Base-by-base conservation (phyloP, 1,284 basidiomycete species). In the Ustilago tritici region DNA sequence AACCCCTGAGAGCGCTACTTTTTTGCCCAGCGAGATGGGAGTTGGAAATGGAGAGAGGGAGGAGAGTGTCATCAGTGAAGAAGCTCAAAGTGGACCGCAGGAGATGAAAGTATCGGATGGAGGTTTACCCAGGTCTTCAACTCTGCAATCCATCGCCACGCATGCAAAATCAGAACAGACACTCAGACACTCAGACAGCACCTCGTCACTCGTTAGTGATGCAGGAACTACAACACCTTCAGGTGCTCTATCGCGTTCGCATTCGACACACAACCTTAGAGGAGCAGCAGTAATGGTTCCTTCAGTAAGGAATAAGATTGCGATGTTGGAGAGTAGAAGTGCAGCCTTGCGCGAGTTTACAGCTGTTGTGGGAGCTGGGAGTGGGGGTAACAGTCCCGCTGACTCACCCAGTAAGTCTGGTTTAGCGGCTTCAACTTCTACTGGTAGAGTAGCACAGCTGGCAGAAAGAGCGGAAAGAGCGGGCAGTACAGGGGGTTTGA, bases 301-400 rank as follows among this genome's bases (percentile, higher is more conserved):
- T 8, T 81, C 79, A 46, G 82, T 84, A 9, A 68, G 82, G 19
- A 82, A 80, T 70, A 84, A 84, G 76, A 83, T 84, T 38, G 81
- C 81, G 10, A 69, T 78, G 79, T 61, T 84, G 36, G 82, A 84
- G 62, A 70, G 58, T 17, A 55, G 81, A 4, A 62, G 62, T 19
- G 53, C 73, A 11, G 74, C 78, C 0, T 50, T 82, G 28, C 60
- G 67, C 41, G 78, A 82, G n/a, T 82, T 82, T 43, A 75, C 75
- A 1, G 46, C 60, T 6, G 58, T 15, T 3, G 43, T 19, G 2
- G 31, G 11, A 10, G 23, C 23, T 28, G 47, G 46, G 3, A 52
- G 60, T 34, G 56, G 28, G 2, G 49, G 54, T 1, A 56, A 43
- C 46, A 70, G 67, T 12, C 68, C 65, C 10, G 61, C 55, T 3